These are phyloP conservation scores for Neonothopanus nambi DNA, from an alignment of 1,284 basidiomycete species.

Conservation along the genomic window DNA sequence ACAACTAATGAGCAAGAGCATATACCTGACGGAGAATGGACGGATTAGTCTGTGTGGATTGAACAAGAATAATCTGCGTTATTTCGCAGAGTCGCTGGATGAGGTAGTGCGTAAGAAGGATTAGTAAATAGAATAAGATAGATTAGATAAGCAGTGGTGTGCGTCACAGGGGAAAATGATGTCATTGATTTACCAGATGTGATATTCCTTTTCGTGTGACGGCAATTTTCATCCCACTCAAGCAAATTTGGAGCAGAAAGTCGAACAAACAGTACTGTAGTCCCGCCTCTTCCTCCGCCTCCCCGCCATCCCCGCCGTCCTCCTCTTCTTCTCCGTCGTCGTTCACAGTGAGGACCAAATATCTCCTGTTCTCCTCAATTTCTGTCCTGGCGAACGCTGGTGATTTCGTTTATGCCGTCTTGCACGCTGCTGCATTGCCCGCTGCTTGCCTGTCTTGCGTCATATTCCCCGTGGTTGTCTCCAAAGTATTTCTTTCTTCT, in stretches of 20 bases:
- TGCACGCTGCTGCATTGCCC: slow-evolving; percentile 5
- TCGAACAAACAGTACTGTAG: not conserved
- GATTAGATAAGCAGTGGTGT: too few relatives aligned
- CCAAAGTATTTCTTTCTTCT: slow-evolving; percentile 5
- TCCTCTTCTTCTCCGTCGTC: too few relatives aligned
- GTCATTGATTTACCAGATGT: not conserved
- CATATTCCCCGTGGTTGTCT: slow-evolving; percentile 11
- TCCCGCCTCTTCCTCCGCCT: not conserved
- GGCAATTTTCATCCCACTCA: too few relatives aligned
- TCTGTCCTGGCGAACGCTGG: not conserved
- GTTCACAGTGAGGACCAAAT: too few relatives aligned
- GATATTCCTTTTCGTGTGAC: not conserved
- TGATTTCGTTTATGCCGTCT: slow-evolving; percentile 9
- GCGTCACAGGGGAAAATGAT: not conserved
- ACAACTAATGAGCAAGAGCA: slow-evolving; percentile 70
- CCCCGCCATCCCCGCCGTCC: not conserved
- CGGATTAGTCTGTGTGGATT: slow-evolving; percentile 88
- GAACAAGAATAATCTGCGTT: slow-evolving; percentile 72
- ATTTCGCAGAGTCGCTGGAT: slow-evolving; percentile 78
- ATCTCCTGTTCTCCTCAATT: too few relatives aligned
- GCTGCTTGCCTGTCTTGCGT: slow-evolving; percentile 2
- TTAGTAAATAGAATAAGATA: too few relatives aligned
- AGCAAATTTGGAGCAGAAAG: not conserved
- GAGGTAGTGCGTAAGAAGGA: slow-evolving; percentile 52
- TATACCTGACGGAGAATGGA: slow-evolving; percentile 88